These are phyloP conservation scores for Chlamydomonas sp. DNA, from an alignment of 139 green algal genomes.

Conservation along the genomic window DNA sequence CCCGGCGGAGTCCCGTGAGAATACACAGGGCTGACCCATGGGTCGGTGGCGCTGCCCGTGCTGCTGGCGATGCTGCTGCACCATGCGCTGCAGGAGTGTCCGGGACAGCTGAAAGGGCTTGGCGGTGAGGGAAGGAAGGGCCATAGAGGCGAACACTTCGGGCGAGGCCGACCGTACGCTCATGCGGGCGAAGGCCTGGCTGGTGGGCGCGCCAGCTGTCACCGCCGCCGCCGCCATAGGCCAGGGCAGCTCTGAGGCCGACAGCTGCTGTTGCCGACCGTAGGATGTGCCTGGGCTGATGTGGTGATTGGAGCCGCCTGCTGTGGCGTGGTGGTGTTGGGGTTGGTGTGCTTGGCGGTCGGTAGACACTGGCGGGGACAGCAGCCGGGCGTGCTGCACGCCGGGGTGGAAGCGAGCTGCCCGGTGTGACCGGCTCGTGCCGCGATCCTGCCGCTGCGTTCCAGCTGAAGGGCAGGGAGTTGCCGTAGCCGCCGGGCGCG, in stretches of 20 bases:
- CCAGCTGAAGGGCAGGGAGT: too few species aligned
- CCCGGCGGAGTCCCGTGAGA: too few species aligned
- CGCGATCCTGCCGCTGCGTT: too few species aligned
- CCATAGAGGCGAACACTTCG: neutral
- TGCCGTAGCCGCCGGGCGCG: too few species aligned
- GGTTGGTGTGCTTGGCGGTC: too few species aligned
- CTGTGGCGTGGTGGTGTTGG: neutral
- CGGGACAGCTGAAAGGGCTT: constrained; percentile 1
- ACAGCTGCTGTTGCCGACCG: neutral
- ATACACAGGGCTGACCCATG: too few species aligned
- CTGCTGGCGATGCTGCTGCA: neutral
- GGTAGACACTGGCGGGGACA: neutral
- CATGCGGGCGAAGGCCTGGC: neutral
- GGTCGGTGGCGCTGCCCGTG: neutral
- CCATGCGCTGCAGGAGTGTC: constrained; percentile 15
- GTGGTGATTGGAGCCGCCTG: neutral
- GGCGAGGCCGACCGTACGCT: neutral
- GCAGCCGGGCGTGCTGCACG: neutral
- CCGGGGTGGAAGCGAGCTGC: too few species aligned
- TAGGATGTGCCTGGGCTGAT: neutral
- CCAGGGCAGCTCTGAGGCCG: neutral
- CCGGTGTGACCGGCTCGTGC: too few species aligned
- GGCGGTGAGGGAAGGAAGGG: neutral
- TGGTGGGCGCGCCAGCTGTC: neutral
- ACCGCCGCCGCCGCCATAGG: neutral